Evolutionary conservation across 176 grass and related monocot genomes (phyloP).

Genomic region (Phoenix dactylifera): DNA sequence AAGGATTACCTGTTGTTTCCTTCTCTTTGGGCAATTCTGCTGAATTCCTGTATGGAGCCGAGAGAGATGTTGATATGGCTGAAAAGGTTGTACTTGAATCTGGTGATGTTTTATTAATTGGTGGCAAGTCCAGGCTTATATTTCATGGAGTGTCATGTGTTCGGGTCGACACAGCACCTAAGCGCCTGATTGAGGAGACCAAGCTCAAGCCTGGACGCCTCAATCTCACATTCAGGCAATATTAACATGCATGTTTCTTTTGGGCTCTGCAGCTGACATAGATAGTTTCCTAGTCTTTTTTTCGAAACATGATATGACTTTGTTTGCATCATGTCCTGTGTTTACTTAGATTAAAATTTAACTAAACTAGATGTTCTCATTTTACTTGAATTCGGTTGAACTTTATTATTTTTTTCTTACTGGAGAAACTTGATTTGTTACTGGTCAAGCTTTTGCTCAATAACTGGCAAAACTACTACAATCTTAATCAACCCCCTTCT

Average conservation of each 20-base stretch:
- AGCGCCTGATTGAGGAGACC: constrained; percentile 20
- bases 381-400: too few species aligned
- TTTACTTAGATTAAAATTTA: too few species aligned
- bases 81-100: constrained; percentile 43
- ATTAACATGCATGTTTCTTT: background rate
- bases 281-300: too few species aligned
- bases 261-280: background rate
- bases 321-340: too few species aligned
- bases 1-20: constrained; percentile 47
- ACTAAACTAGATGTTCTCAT: too few species aligned
- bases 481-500: too few species aligned
- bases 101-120: constrained; percentile 52
- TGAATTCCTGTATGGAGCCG: constrained; percentile 42
- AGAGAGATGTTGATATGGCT: constrained; percentile 15
- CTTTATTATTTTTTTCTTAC: too few species aligned
- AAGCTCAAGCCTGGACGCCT: constrained; percentile 42
- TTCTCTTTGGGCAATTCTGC: constrained; percentile 42
- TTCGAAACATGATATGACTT: too few species aligned
- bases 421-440: too few species aligned
- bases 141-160: constrained; percentile 38
- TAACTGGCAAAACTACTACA: too few species aligned
- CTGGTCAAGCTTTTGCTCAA: too few species aligned
- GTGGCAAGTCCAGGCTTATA: constrained; percentile 37
- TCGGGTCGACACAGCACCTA: constrained; percentile 20
- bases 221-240: constrained; percentile 52